A percentile compares a stretch with the other conserved stretches of the same genome.
These are phyloP conservation scores for Encephalitozoon romaleae DNA, from an alignment of 371 early-diverging fungal genomes.

Conservation along the genomic window DNA sequence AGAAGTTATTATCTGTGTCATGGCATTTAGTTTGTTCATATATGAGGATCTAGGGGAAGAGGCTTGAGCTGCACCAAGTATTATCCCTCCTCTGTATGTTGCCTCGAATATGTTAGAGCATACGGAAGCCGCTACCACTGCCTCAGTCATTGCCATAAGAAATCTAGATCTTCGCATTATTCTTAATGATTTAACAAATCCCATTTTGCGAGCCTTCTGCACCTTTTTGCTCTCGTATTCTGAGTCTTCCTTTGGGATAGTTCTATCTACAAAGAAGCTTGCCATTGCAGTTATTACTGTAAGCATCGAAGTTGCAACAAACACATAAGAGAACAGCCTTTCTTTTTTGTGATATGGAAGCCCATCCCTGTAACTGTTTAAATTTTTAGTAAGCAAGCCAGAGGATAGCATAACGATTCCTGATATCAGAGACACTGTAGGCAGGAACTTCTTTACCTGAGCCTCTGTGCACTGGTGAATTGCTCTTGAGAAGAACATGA, in stretches of 20 bases:
- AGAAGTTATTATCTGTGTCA: slow-evolving; percentile 12
- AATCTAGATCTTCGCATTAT: background rate
- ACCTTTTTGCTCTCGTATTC: background rate
- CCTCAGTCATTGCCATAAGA: background rate
- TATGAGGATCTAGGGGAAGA: background rate
- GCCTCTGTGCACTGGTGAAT: slow-evolving; percentile 50
- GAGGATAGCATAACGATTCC: background rate
- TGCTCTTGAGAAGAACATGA: slow-evolving; percentile 51
- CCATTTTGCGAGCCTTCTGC: background rate
- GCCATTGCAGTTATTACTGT: background rate
- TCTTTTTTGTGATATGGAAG: background rate
- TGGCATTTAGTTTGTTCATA: background rate
- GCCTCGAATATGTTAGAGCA: background rate
- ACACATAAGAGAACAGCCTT: background rate
- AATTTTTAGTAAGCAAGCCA: background rate
- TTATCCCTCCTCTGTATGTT: slow-evolving; percentile 6
- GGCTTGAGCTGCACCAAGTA: background rate
- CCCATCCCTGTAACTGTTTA: background rate
- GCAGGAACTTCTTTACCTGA: background rate
- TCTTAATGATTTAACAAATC: background rate
- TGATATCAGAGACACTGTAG: background rate
- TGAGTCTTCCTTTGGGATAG: background rate
- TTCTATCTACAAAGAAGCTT: background rate
- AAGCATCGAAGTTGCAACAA: background rate
- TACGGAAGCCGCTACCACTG: background rate